A percentile compares a stretch with the other conserved stretches of the same genome.
Evolutionary conservation across 805 yeast species (phyloP).

Genomic region (Soucietia sequanensis): DNA sequence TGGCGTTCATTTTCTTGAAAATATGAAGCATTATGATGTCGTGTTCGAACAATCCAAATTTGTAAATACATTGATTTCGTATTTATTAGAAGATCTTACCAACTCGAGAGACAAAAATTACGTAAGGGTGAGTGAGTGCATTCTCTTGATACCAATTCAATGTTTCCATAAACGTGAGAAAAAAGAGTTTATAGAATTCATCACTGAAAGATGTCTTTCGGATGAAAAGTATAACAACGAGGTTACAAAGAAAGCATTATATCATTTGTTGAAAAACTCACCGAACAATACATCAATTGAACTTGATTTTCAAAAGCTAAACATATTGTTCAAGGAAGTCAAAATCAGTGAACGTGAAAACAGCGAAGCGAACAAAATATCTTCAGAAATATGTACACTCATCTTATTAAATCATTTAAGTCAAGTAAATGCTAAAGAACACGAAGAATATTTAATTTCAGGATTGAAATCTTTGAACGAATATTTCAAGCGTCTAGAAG

Average conservation of each 20-base stretch:
- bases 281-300: constrained; percentile 56
- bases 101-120: neutral
- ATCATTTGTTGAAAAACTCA: constrained; percentile 47
- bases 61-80: neutral
- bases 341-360: too few relatives aligned
- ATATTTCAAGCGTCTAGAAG: constrained; percentile 8
- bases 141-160: constrained; percentile 45
- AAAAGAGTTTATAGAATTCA: constrained; percentile 12
- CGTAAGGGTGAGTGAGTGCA: too few relatives aligned
- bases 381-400: constrained; percentile 25
- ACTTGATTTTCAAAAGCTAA: constrained; percentile 26
- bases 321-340: constrained; percentile 13
- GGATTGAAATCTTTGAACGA: constrained; percentile 13
- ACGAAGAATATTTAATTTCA: constrained; percentile 17
- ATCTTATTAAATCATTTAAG: constrained; percentile 42
- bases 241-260: constrained; percentile 22
- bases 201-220: constrained; percentile 5
- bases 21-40: neutral
- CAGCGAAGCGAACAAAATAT: neutral
- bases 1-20: too few relatives aligned
- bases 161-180: constrained; percentile 35
- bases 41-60: neutral
- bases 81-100: neutral
- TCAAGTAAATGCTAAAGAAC: constrained; percentile 31
- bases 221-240: constrained; percentile 3